Evolutionary conservation across 1,284 basidiomycete species (phyloP).

Genomic region (Papiliotrema terrestris): DNA sequence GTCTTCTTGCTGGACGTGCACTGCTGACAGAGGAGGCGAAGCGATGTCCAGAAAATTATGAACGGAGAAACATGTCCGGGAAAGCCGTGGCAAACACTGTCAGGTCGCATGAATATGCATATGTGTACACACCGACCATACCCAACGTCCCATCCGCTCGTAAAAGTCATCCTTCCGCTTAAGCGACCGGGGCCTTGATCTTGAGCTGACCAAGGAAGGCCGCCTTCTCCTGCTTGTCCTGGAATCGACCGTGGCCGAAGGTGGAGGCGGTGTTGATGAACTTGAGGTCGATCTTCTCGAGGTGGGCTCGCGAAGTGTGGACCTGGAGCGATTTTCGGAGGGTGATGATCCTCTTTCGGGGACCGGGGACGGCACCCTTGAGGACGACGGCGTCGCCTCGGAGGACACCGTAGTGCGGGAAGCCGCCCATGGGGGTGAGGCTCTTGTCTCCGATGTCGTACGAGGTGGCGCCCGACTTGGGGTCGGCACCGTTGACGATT

Average conservation of each 20-base stretch:
- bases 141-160: background rate
- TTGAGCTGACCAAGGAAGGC: constrained; percentile 76
- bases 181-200: constrained; percentile 39
- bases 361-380: constrained; percentile 90
- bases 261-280: constrained; percentile 97
- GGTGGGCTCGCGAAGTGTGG: constrained; percentile 54
- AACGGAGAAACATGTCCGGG: too few species aligned
- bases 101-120: background rate
- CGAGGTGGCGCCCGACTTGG: constrained; percentile 86
- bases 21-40: too few species aligned
- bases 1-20: too few species aligned
- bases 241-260: constrained; percentile 58
- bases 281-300: constrained; percentile 92
- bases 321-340: constrained; percentile 41
- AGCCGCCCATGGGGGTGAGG: constrained; percentile 98
- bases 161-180: constrained; percentile 1
- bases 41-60: too few species aligned
- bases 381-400: constrained; percentile 98
- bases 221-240: constrained; percentile 91
- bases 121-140: background rate
- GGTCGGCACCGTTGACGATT: constrained; percentile 76
- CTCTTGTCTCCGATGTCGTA: constrained; percentile 87
- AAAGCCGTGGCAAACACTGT: too few species aligned
- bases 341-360: constrained; percentile 84
- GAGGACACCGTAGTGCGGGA: constrained; percentile 95